Percentiles rank a stretch among this genome's conserved stretches.
phyloP scores from a whole-genome alignment of 305 asterid genomes.

The Fraxinus albicans region DNA sequence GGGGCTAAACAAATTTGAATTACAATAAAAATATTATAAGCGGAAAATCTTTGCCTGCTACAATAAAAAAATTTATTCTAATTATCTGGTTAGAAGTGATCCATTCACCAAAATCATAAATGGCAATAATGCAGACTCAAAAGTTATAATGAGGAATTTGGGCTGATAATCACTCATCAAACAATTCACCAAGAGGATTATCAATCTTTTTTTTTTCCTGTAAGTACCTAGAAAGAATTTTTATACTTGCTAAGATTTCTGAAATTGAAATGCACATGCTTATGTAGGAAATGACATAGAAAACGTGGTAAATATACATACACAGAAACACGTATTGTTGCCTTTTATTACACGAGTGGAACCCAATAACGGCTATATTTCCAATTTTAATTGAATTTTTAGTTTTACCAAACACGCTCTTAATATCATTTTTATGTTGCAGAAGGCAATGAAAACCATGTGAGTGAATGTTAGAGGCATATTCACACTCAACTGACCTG shows the following conservation, averaged over 20 bases:
- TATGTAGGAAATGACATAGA: neutral
- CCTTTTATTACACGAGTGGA: too few relatives aligned
- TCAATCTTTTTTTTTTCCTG: neutral
- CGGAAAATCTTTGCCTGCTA: neutral
- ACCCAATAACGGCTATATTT: too few relatives aligned
- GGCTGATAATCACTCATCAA: neutral
- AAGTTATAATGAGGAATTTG: neutral
- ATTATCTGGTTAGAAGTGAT: neutral
- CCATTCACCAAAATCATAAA: neutral
- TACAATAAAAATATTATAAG: neutral
- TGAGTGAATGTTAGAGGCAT: neutral
- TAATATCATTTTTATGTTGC: neutral
- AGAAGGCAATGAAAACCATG: neutral
- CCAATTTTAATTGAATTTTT: too few relatives aligned
- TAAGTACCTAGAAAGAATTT: neutral
- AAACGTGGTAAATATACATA: neutral
- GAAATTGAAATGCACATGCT: neutral
- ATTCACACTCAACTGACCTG: slow-evolving; percentile 48
- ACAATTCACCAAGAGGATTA: neutral
- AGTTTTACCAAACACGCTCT: neutral
- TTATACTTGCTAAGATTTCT: neutral
- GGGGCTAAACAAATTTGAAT: neutral
- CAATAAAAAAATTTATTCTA: neutral
- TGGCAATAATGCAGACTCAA: neutral
- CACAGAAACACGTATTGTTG: neutral